Base-by-base conservation (phyloP, 106 monocot species). In the Allium sativum region DNA sequence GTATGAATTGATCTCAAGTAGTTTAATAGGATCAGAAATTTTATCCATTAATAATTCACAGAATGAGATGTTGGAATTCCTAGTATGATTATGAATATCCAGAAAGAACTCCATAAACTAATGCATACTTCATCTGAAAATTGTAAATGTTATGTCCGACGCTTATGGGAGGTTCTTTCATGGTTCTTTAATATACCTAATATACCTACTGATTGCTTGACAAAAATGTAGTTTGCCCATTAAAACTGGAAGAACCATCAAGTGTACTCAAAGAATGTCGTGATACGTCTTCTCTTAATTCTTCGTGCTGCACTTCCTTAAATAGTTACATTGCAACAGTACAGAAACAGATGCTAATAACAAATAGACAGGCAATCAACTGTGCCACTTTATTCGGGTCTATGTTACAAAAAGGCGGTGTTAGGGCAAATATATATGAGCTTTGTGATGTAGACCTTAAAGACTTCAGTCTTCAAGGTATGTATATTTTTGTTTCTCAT, bases 381-480 rank as follows among this genome's bases (percentile, higher is more conserved):
- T 98, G 96, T 74, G 96, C 96, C 9, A 83, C 91, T 42, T 68
- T 82, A 52, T 98, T 98, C 74, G 96, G 96, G 9, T 98, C 96
- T 46, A 85, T 85, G 75, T 66, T 98, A 62, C 96, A 98, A 55
- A 98, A 88, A 72, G 80, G 77, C 58, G 96, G 96, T 72, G 96
- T 91, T 41, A 76, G 67, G 71, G 72, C 84, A 56, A 76, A 98
- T 65, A 67, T 98, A 54, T 98, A 88, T 77, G 87, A 85, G 22
- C 81, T 91, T 53, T 98, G 96, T 66, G 65, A 81, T 51, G 76
- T 98, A 65, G 96, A 98, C 73, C 67, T 98, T 50, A 98, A 98
- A 56, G 91, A 98, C 69, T 98, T 98, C 60, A 98, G 96, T 69
- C 82, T 98, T 60, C 96, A 91, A 68, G 91, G 96, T 98, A 88